Base-by-base conservation (phyloP, 805 yeast genomes). In the Wickerhamiella spandovensis region DNA sequence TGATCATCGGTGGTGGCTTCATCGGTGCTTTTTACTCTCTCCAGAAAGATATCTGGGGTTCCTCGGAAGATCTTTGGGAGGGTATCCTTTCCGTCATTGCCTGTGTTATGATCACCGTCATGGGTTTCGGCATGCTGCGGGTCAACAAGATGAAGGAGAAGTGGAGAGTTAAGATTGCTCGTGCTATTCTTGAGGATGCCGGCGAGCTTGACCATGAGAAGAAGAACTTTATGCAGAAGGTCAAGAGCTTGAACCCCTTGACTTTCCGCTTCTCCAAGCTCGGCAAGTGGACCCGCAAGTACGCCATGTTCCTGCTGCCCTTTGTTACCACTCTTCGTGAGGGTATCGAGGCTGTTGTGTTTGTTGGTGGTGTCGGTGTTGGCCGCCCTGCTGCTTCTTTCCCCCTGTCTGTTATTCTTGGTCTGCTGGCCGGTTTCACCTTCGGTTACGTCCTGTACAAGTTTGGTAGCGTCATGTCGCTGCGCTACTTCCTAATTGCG, bases 41-140 rank as follows among this genome's bases (percentile, higher is more conserved):
- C 47, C 81, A 82, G 56, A 77, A 77, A 49, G 94, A 90, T 75
- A 76, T 90, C 56, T 90, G 95, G 84, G 74, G 90, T 47, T 64
- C 67, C 12, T 79, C 95, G 20, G 98, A 90, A 67, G 97, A 90
- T 66, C 67, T 90, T 51, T 90, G 97, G 97, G 98, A 90, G 75
- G 97, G 97, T 72, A 73, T 86, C 51, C 88, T 90, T 65, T 85
- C 94, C 69, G 70, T 90, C 57, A 80, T 90, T 66, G 98, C 97
- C 2, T 78, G 95, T 0, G 70, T 85, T 45, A 78, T 90, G 78
- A 90, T 90, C 63, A 78, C 96, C 12, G 60, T 83, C 60, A 89
- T 90, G 97, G 97, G 98, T 66, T 76, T 90, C 62, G 95, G 97
- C 51, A 85, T 90, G 95, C 76, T 90, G 63, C 79, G 97, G 69